A percentile compares a stretch with the other conserved stretches of the same genome.
Conservation (phyloP, 2,329 filamentous ascomycete genomes). For the Nothophaeocryptopus gaeumannii region DNA sequence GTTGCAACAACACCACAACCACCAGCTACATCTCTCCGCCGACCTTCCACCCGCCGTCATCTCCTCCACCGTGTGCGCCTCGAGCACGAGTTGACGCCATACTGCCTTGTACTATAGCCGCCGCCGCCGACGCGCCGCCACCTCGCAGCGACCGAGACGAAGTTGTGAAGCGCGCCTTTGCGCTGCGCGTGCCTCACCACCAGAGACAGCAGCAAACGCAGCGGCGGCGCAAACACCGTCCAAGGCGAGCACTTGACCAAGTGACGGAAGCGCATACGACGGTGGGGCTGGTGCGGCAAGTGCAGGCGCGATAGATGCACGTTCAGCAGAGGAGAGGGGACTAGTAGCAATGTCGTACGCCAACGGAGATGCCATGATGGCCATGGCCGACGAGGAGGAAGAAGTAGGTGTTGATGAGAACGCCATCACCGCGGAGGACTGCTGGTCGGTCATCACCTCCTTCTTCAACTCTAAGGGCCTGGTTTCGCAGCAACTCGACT, state of each 20-base stretch:
- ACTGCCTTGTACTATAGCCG: no score
- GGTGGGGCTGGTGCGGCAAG: not conserved
- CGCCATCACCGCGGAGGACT: constrained; percentile 88
- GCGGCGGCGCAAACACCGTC: not conserved
- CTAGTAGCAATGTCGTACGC: constrained; percentile 21
- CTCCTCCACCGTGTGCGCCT: not conserved
- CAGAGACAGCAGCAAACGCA: constrained; percentile 8
- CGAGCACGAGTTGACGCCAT: no score
- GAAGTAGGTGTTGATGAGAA: constrained; percentile 26
- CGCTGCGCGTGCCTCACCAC: constrained; percentile 21
- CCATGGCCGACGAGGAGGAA: constrained; percentile 20
- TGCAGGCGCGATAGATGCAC: not conserved
- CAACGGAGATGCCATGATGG: constrained; percentile 25
- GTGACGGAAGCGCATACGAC: no score
- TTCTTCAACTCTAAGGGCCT: constrained; percentile 97
- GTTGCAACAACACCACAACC: not conserved
- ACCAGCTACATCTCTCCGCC: not conserved
- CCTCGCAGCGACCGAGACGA: not conserved
- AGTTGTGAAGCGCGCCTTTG: constrained; percentile 16
- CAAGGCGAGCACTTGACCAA: no score
- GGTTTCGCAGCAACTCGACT: constrained; percentile 96
- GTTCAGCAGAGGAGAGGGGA: not conserved
- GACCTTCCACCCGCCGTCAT: not conserved
- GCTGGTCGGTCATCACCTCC: constrained; percentile 94
- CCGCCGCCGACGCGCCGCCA: not conserved